Conservation (phyloP, 2,329 filamentous ascomycete species). For the Aspergillus flavus region DNA sequence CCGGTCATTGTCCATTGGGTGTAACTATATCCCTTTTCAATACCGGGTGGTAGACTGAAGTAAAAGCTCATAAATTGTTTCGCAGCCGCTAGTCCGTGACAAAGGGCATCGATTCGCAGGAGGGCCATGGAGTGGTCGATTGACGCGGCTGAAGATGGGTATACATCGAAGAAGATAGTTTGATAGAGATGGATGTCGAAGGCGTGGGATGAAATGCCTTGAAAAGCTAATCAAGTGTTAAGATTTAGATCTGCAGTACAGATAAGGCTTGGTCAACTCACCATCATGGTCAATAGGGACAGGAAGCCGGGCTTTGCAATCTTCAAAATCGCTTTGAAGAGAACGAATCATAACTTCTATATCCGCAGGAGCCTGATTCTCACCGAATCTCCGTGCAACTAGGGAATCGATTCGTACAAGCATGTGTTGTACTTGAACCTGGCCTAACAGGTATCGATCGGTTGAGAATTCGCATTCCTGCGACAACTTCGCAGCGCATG, state of each 20-base stretch:
- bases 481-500: conserved; percentile 6
- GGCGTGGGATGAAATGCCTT: background rate
- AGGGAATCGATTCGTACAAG: conserved; percentile 5
- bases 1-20: background rate
- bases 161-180: background rate
- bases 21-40: background rate
- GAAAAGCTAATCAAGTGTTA: background rate
- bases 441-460: conserved; percentile 2
- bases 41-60: background rate
- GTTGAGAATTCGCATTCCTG: conserved; percentile 6
- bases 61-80: background rate
- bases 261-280: background rate
- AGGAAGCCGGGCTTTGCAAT: conserved; percentile 5
- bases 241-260: background rate
- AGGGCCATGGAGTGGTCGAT: background rate
- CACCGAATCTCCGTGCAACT: conserved; percentile 1
- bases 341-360: conserved; percentile 6
- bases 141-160: background rate
- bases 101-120: background rate
- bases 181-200: background rate
- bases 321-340: conserved; percentile 7
- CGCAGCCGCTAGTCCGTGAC: background rate
- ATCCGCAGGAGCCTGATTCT: conserved; percentile 4
- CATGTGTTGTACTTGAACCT: conserved; percentile 1
- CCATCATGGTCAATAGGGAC: conserved; percentile 1